A percentile compares a stretch with the other conserved stretches of the same genome.
phyloP scores from a whole-genome alignment of 2,329 filamentous ascomycete species.

The Fusarium liriodendri region DNA sequence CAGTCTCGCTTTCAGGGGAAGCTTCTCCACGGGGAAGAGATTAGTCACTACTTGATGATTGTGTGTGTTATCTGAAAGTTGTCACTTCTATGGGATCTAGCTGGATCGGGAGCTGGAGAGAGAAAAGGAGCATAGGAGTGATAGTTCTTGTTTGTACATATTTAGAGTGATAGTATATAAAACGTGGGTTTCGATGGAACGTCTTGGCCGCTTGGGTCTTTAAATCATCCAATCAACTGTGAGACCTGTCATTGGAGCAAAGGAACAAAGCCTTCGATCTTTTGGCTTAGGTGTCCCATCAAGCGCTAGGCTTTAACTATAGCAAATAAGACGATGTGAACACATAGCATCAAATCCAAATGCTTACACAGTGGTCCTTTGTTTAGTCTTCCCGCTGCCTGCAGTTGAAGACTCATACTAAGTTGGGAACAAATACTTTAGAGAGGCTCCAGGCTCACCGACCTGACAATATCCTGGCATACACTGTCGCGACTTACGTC shows the following conservation, averaged over 20 bases:
- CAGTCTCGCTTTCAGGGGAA: background rate
- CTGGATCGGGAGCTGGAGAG: background rate
- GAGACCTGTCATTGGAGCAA: background rate
- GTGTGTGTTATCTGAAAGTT: background rate
- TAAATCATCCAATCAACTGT: background rate
- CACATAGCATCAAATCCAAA: too few relatives aligned
- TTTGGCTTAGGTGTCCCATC: too few relatives aligned
- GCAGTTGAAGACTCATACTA: too few relatives aligned
- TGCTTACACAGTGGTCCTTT: too few relatives aligned
- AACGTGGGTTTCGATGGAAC: background rate
- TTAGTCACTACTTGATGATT: background rate
- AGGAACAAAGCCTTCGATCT: background rate
- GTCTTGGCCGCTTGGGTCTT: background rate
- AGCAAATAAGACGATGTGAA: too few relatives aligned
- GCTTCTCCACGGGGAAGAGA: background rate
- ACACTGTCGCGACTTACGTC: background rate
- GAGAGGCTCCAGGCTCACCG: background rate
- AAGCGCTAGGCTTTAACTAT: too few relatives aligned
- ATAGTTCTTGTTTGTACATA: background rate
- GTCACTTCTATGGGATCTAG: background rate
- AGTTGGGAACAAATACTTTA: background rate
- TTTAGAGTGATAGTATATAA: background rate
- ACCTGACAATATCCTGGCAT: background rate
- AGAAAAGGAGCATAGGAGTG: background rate
- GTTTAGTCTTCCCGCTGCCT: too few relatives aligned